Evolutionary conservation across 1,284 basidiomycete species (phyloP).

Genomic region (Heliocybe sulcata): DNA sequence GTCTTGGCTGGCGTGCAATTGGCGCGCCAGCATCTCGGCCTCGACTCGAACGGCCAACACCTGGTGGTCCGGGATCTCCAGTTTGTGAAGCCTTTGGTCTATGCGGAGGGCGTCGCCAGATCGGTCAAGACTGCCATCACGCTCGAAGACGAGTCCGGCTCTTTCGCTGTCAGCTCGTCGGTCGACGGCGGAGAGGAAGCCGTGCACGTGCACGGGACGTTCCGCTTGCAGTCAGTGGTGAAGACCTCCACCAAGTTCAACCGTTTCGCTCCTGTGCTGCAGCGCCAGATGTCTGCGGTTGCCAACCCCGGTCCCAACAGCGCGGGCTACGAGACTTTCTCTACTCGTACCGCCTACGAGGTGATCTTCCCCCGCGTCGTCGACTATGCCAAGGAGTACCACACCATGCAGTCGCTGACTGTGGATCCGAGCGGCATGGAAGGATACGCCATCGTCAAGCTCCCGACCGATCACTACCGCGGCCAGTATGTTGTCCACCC

Average conservation of each 20-base stretch:
- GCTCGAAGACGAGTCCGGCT: constrained; percentile 26
- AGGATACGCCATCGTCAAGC: constrained; percentile 40
- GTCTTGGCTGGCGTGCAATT: constrained; percentile 36
- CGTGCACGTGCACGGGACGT: constrained; percentile 42
- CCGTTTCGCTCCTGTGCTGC: constrained; percentile 25
- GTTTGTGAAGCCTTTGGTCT: constrained; percentile 51
- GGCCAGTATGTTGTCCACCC: constrained; percentile 38
- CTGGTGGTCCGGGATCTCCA: constrained; percentile 34
- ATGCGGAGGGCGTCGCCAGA: constrained; percentile 24
- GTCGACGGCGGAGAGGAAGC: constrained; percentile 22
- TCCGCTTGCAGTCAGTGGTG: constrained; percentile 25
- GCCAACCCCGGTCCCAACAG: constrained; percentile 10
- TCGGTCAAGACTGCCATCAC: constrained; percentile 34
- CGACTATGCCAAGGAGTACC: constrained; percentile 52
- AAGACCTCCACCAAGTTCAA: constrained; percentile 31
- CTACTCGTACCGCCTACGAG: constrained; percentile 51
- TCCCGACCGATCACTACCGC: constrained; percentile 26
- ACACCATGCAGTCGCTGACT: constrained; percentile 45
- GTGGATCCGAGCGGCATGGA: constrained; percentile 42
- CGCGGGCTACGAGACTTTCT: constrained; percentile 38
- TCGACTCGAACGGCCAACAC: constrained; percentile 23
- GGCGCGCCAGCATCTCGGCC: constrained; percentile 22
- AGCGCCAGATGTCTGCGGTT: constrained; percentile 26
- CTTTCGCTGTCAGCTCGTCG: constrained; percentile 39
- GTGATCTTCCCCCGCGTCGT: constrained; percentile 64